Base-by-base conservation (phyloP, 1,139 yeast species). In the Taphrina flavorubra region DNA sequence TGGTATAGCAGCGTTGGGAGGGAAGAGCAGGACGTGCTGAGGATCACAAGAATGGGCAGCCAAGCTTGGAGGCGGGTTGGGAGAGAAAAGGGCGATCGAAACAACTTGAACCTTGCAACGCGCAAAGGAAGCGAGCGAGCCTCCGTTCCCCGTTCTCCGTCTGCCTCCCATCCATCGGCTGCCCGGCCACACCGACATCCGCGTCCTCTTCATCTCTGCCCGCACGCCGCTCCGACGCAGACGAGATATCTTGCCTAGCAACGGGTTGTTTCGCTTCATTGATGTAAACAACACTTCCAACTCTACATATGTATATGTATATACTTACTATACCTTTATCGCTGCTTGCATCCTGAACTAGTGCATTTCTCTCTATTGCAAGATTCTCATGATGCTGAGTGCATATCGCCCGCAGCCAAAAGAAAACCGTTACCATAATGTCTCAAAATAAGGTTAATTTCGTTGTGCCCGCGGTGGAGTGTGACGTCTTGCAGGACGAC, bases 181-280 rank as follows among this genome's bases (percentile, higher is more conserved):
- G 2, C 18, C n/a, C 53, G 53, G 36, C 36, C 53, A 11, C 53
- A 1, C 20, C 53, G 36, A 11, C 53, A 7, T 49, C 53, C 53
- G 53, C 47, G 47, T 44, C 18, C 53, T 49, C 53, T 20, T 49
- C 53, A 49, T 20, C 53, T 20, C 31, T n/a, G 20, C 31, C 53
- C 53, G 36, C 31, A 25, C 31, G 4, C 31, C 31, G 31, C 31
- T 25, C 31, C 31, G 31, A 25, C 31, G 31, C 31, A 25, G 31
- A 25, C 31, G 31, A 25, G 31, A 25, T 25, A 25, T 2, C 31
- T 25, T 25, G 31, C 31, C 31, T 25, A 25, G 31, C 31, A 25
- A 25, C 31, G 31, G 31, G 2, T 25, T 25, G 31, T 25, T 25
- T 25, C 31, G 31, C 31, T 25, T 2, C 31, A 1, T 25, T n/a